Evolutionary conservation across 2,329 filamentous ascomycete genomes (phyloP).

Genomic region (Penicillium sp.): DNA sequence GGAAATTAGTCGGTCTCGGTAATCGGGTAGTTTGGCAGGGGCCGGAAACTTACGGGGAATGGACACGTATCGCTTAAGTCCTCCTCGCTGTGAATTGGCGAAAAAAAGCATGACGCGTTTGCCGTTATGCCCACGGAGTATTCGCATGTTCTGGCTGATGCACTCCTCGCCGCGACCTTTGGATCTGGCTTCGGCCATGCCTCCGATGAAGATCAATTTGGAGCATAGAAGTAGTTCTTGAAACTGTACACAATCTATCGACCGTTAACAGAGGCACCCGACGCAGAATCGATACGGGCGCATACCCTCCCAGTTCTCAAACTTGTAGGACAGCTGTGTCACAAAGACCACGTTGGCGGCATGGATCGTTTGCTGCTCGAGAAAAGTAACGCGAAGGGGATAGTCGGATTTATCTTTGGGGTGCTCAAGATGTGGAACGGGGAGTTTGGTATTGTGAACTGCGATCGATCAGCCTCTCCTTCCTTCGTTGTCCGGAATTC

Average conservation of each 20-base stretch:
- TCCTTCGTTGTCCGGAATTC: not conserved
- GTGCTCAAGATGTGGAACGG: conserved; percentile 44
- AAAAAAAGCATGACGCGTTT: conserved; percentile 40
- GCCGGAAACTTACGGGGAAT: conserved; percentile 34
- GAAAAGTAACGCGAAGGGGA: conserved; percentile 41
- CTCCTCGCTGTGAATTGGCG: conserved; percentile 43
- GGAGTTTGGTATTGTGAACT: conserved; percentile 39
- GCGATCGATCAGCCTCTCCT: not conserved
- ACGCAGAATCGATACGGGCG: not conserved
- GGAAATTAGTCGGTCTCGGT: conserved; percentile 5
- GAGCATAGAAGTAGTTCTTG: conserved; percentile 42
- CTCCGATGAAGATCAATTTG: conserved; percentile 41
- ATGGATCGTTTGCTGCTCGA: conserved; percentile 46
- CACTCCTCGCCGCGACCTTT: conserved; percentile 47
- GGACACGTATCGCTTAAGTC: conserved; percentile 42
- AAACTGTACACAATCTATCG: conserved; percentile 41
- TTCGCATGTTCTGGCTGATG: conserved; percentile 45
- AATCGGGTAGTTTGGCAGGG: not conserved
- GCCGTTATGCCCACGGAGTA: conserved; percentile 37
- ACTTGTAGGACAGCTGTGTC: conserved; percentile 43
- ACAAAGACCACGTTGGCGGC: conserved; percentile 38
- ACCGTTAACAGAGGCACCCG: conserved; percentile 1
- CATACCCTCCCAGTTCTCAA: conserved; percentile 42
- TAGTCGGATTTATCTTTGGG: conserved; percentile 35
- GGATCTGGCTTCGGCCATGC: conserved; percentile 44